Evolutionary conservation across 2,329 filamentous ascomycete species (phyloP).

Genomic region (Cytospora piceicola): DNA sequence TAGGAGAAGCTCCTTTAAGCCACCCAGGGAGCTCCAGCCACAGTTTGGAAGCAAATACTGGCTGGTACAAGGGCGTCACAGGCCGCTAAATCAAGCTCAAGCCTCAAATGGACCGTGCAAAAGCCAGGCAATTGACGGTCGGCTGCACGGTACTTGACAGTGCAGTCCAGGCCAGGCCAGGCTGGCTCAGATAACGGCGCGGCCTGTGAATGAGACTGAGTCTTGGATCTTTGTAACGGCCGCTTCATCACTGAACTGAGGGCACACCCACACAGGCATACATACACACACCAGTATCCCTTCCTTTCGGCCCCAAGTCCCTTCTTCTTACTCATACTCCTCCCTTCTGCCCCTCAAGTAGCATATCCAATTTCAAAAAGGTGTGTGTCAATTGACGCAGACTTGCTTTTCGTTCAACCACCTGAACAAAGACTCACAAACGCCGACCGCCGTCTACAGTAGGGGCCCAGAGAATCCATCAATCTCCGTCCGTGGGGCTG

Average conservation of each 20-base stretch:
- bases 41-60: neutral
- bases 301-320: neutral
- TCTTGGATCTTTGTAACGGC: constrained; percentile 6
- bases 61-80: neutral
- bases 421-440: constrained; percentile 6
- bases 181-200: constrained; percentile 6
- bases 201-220: constrained; percentile 1
- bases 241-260: neutral
- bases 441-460: neutral
- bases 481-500: constrained; percentile 26
- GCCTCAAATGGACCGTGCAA: neutral
- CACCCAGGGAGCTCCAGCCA: neutral
- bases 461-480: constrained; percentile 3
- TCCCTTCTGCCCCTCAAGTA: neutral
- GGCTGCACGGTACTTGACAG: neutral
- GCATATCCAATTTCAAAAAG: neutral
- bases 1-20: neutral
- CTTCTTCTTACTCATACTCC: neutral
- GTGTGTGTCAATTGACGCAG: constrained; percentile 14
- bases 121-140: neutral
- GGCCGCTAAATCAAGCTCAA: neutral
- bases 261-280: no score
- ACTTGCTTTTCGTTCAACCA: neutral
- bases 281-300: neutral
- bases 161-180: constrained; percentile 8